Evolutionary conservation across 345 rosid genomes (phyloP).

Genomic region (Nasturtium officinale): DNA sequence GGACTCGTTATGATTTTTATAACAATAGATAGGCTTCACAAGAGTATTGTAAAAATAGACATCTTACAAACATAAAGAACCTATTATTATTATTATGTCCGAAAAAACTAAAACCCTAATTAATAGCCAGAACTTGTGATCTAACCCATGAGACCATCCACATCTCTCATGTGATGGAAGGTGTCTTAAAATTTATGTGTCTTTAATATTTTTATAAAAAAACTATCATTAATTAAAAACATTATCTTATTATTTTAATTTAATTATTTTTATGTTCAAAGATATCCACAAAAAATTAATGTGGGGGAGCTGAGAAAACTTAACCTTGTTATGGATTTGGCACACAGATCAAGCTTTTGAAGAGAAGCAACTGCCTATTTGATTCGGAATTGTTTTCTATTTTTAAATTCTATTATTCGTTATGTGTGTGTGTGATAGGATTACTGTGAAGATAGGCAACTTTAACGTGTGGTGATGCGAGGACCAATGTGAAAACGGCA

Average conservation of each 20-base stretch:
- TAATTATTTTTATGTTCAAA: no score
- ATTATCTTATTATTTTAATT: no score
- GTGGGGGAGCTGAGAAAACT: no score
- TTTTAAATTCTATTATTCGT: neutral
- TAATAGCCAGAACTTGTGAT: neutral
- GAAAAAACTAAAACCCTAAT: neutral
- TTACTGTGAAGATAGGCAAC: constrained; percentile 10
- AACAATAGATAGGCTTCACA: neutral
- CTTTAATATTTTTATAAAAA: no score
- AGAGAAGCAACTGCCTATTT: neutral
- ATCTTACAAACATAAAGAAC: no score
- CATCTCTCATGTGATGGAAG: no score
- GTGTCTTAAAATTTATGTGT: no score
- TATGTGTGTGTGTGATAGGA: constrained; percentile 23
- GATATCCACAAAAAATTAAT: no score
- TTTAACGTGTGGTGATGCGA: constrained; percentile 23
- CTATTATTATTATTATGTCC: no score
- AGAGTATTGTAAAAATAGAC: neutral
- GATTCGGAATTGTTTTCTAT: neutral
- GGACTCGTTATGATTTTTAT: neutral
- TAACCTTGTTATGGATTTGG: constrained; percentile 27
- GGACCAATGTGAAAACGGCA: constrained; percentile 19
- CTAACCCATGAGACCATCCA: neutral
- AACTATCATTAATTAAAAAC: no score
- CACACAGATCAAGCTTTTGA: constrained; percentile 33